Evolutionary conservation across 1,284 basidiomycete species (phyloP), one percentile per base, ranked within the genome.

Genomic region (Pulveroboletus ridleyi): DNA sequence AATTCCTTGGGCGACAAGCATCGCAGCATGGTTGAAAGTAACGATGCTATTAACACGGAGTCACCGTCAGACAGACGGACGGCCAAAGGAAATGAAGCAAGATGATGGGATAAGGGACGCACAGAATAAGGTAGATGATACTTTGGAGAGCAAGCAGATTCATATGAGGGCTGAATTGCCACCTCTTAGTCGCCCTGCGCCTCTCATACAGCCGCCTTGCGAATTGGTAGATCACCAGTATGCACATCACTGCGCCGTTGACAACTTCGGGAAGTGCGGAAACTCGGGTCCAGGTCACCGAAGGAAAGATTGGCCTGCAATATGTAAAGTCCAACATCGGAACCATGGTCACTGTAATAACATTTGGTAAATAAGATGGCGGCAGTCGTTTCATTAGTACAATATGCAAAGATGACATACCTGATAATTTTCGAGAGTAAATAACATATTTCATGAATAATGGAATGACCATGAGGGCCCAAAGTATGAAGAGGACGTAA

Each of bases 121-220:
- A 68, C 69, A 46, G 35, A 10, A 68, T 8, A 14, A 71, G 71
- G 49, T 70, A 72, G 23, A 66, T 20, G 17, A 68, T 22, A 14
- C 69, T 67, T 42, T 70, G 56, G 47, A 25, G 10, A 15, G 56
- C 35, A 14, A 68, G 42, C 6, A 68, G 2, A 15, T 68, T 69
- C 17, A 69, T 70, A 20, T 60, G 41, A 0, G 15, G 44, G 47
- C 44, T 58, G 52, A 68, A 46, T 22, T 23, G 59, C 63, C 60
- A 73, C 10, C 6, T 29, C 42, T 53, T 57, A 25, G 56, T 6
- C 23, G 56, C 49, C 47, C 63, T 14, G 71, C 69, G 53, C 13
- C 20, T 53, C 17, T 53, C 25, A 52, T 10, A 10, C 47, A 2
- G 15, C 35, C 58, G 53, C 41, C 25, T 49, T 33, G 33, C 7